Evolutionary conservation across 345 rosid genomes (phyloP), one percentile per base, ranked within the genome.

Genomic region (Eucalyptus microcorys): DNA sequence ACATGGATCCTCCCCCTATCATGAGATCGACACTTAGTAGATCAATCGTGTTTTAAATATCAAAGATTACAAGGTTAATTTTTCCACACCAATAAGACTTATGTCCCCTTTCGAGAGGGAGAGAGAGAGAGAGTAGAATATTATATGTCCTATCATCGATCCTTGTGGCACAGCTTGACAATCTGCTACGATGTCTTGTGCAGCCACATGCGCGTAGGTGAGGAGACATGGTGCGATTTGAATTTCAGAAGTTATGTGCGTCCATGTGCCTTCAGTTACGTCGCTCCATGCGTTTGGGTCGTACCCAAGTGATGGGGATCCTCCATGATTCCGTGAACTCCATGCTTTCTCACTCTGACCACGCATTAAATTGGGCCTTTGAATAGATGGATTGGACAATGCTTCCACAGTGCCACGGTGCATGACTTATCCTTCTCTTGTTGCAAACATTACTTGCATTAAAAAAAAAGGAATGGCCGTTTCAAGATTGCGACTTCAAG

Each of bases 401-500:
- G 42, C 80, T 68, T 34, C 80, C 80, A 15, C 24, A 34, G 16
- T 15, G 80, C 42, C 37, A 2, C 80, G 42, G 80, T 8, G 42
- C 24, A 34, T 8, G 80, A 34, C 43, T 68, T 9, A 21, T 71
- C 45, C 83, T 37, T 37, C 45, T n/a, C 76, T 30, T 7, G 76
- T 64, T 64, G 71, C 71, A 14, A 7, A 64, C 37, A 14, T 64
- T n/a, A 5, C 37, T n/a, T 64, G 37, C 71, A 13, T 64, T 4
- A 0, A n/a, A 7, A 1, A n/a, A 64, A 14, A 14, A 5, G 71
- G 16, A 64, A 64, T 14, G 10, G 1, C 14, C 10, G 3, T 64
- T 14, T 64, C 37, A n/a, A 14, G 37, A n/a, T n/a, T 14, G 40
- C 3, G 3, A n/a, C 40, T 15, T 34, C 17, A n/a, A n/a, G 19